Conservation (phyloP, 2,329 filamentous ascomycete species). For the Cercospora citrullina region DNA sequence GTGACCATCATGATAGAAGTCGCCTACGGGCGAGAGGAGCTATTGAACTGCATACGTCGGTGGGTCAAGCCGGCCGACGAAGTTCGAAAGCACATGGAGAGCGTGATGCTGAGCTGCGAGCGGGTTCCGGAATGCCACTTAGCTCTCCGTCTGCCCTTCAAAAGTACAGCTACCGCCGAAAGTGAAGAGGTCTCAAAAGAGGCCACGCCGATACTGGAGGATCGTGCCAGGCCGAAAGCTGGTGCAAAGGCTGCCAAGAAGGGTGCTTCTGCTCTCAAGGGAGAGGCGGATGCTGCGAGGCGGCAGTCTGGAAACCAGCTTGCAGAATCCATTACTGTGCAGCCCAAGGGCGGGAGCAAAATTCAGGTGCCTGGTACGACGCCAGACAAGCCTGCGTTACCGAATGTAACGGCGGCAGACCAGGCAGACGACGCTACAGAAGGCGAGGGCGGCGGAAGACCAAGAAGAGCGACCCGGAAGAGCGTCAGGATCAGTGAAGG, state of each 20-base stretch:
- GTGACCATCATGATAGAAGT: slow-evolving; percentile 62
- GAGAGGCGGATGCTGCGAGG: slow-evolving; percentile 12
- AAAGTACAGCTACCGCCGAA: slow-evolving; percentile 25
- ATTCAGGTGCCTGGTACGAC: neutral
- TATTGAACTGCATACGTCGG: slow-evolving; percentile 56
- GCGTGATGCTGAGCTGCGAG: slow-evolving; percentile 57
- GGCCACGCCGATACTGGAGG: slow-evolving; percentile 28
- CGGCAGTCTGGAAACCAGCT: neutral
- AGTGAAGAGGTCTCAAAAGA: slow-evolving; percentile 32
- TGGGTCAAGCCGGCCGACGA: slow-evolving; percentile 57
- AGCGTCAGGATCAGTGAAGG: slow-evolving; percentile 38
- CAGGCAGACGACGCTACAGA: neutral
- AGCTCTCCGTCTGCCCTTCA: slow-evolving; percentile 55
- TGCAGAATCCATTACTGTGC: neutral
- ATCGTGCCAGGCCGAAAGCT: slow-evolving; percentile 20
- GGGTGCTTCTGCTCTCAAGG: slow-evolving; percentile 14
- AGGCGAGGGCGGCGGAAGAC: slow-evolving; percentile 21
- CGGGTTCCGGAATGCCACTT: slow-evolving; percentile 58
- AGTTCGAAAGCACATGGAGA: slow-evolving; percentile 57
- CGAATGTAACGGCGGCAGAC: neutral
- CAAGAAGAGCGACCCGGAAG: slow-evolving; percentile 33
- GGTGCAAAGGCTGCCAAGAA: slow-evolving; percentile 29
- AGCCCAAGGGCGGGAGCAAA: neutral
- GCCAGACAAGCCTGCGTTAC: neutral
- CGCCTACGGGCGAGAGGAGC: slow-evolving; percentile 52